phyloP scores from a whole-genome alignment of 1,284 basidiomycete species.

The Ustilago sp. region DNA sequence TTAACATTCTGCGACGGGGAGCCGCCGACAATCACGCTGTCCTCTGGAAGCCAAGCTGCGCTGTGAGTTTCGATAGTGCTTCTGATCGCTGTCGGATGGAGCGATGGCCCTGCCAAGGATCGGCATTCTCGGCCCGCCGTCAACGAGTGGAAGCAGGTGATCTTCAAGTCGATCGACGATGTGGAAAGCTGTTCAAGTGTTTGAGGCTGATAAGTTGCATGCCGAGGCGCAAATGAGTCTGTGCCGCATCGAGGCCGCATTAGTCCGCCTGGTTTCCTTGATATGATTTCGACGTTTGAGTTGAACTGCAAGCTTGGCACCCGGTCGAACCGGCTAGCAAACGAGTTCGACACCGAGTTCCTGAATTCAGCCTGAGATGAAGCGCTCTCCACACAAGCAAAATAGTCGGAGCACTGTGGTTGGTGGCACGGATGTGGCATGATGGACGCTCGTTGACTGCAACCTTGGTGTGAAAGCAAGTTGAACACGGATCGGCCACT shows the following conservation, averaged over 20 bases:
- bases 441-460: not conserved
- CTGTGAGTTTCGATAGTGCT: not conserved
- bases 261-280: conserved; percentile 6
- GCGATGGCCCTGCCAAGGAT: not conserved
- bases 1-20: not conserved
- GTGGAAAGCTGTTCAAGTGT: not conserved
- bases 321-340: conserved; percentile 7
- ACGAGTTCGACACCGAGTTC: not conserved
- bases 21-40: not conserved
- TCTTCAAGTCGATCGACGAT: not conserved
- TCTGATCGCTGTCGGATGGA: not conserved
- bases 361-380: not conserved
- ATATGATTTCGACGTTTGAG: not conserved
- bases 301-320: not conserved
- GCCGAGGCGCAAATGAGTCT: conserved; percentile 2
- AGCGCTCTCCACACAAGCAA: not conserved
- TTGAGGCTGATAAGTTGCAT: not conserved
- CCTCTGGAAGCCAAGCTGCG: not conserved
- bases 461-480: conserved; percentile 3
- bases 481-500: not conserved
- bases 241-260: conserved; percentile 16
- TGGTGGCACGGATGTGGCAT: conserved; percentile 1
- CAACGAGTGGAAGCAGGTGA: not conserved
- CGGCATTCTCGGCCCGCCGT: not conserved
- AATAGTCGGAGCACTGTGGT: not conserved